Base-by-base conservation (phyloP, 306 rosid species). In the Begonia peltatifolia region DNA sequence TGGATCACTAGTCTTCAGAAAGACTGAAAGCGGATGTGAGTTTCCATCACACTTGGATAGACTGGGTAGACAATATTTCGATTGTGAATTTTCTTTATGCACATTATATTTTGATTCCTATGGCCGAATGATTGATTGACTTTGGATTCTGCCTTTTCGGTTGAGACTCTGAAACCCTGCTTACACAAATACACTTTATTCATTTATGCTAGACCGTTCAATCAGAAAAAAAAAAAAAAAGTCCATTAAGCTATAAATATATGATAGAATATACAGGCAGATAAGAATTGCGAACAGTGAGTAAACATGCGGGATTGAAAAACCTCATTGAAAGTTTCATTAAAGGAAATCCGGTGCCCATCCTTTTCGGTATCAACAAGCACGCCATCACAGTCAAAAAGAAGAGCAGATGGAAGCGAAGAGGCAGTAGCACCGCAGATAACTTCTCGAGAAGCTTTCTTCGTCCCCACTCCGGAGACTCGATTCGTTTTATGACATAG, bases 281-380 rank as follows among this genome's bases (percentile, higher is more conserved):
- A 0, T 5, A 30, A 20, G 9, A 25, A 25, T 52, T 13, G 16
- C 23, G 18, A 20, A 14, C 25, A 42, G 10, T 20, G 41, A 0
- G 46, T 30, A 38, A 43, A 53, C 46, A 55, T 10, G 43, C 51
- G 18, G 3, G 8, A 42, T 9, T 7, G 12, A n/a, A 25, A 14
- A 41, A 83, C 94, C 87, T 90, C 97, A 30, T 76, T 58, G 79
- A 90, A 90, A 50, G 95, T 90, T 22, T 90, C 84, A 50, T 90
- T 90, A 68, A 90, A 90, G 17, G 99, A 90, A 43, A 86, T 77
- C 43, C 95, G 87, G 53, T 86, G 99, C 9, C 99, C 99, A 54
- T 90, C 95, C 62, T 90, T 90, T 82, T 90, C 99, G 0, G 95
- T 90, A 53, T 90, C 99, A 0, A 90, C 99, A 14, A 90, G 95